A percentile compares a stretch with the other conserved stretches of the same genome.
Conservation (phyloP, 2,329 filamentous ascomycete species). For the Colletotrichum liriopes region DNA sequence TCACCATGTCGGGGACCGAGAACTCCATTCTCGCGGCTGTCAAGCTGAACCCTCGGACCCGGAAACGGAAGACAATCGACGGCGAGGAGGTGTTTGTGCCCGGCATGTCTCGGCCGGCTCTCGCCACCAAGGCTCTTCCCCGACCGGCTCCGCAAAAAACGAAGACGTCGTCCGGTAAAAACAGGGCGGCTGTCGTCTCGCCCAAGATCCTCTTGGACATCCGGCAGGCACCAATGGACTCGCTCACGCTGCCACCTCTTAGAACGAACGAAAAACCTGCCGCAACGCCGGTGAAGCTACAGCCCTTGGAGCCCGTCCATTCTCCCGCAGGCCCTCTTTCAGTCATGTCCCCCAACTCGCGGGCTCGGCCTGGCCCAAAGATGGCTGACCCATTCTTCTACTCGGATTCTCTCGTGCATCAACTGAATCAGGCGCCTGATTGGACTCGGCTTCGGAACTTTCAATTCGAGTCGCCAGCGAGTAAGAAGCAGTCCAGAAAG, state of each 20-base stretch:
- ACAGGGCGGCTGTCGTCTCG: conserved; percentile 13
- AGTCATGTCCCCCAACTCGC: conserved; percentile 28
- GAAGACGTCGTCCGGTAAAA: conserved; percentile 1
- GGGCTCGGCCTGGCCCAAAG: not conserved
- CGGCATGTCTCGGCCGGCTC: conserved; percentile 11
- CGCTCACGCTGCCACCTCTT: conserved; percentile 24
- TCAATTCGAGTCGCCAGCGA: not conserved
- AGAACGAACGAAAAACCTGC: not conserved
- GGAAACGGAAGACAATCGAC: conserved; percentile 64
- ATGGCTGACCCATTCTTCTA: conserved; percentile 3
- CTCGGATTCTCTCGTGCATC: conserved; percentile 15
- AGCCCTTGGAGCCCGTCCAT: conserved; percentile 28
- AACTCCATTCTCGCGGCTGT: conserved; percentile 68
- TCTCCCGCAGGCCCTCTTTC: conserved; percentile 24
- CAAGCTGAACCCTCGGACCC: conserved; percentile 63
- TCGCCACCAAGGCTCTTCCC: conserved; percentile 44
- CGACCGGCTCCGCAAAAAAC: conserved; percentile 41
- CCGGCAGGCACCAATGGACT: conserved; percentile 18
- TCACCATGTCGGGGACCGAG: conserved; percentile 20
- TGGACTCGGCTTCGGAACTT: conserved; percentile 5
- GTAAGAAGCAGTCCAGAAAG: not conserved
- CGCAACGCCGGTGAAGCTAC: conserved; percentile 12
- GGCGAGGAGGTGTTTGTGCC: conserved; percentile 50
- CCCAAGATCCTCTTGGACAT: conserved; percentile 37
- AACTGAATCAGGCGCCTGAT: conserved; percentile 4